Evolutionary conservation across 441 rosid species (phyloP), one percentile per base, ranked within the genome.

Genomic region (Euphorbia schlechtendalii): DNA sequence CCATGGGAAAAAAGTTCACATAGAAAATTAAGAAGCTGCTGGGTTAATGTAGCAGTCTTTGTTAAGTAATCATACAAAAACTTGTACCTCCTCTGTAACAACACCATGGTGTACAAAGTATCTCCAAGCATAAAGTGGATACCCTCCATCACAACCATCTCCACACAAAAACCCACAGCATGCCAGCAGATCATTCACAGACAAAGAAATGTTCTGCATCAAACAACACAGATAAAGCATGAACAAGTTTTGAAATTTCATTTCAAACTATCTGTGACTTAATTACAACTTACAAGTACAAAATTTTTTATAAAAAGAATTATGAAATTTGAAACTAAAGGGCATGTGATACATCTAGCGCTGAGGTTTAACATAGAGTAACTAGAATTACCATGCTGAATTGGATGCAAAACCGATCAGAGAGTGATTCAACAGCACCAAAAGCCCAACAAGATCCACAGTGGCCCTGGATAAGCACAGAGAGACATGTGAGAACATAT

Each of bases 361-460:
- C 30, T 27, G 30, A 27, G 30, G 30, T 27, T 27, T 4, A 27
- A 27, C n/a, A n/a, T n/a, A n/a, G n/a, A n/a, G n/a, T n/a, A n/a
- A n/a, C n/a, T 52, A 61, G 27, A 65, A 28, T 78, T 83, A 92
- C 97, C 94, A 70, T 78, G 87, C 76, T 82, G 70, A 78, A 86
- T 59, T 86, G 85, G 82, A 92, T 83, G 71, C 97, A 92, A 80
- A 92, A 92, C 43, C 96, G 90, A 79, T 92, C 98, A 46, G 97
- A 92, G 6, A 92, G 74, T 3, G 98, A 74, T 71, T 92, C 98
- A 15, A 90, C 96, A 56, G 97, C 98, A 53, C 89, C 98, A 82
- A 92, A 90, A 28, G 97, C 97, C 98, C 98, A 92, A 57, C 98
- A 92, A 76, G 96, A 84, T 73, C 98, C 97, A 67, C 97, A 92